phyloP scores from a whole-genome alignment of 106 monocot genomes.

The Cymbidium sinense region DNA sequence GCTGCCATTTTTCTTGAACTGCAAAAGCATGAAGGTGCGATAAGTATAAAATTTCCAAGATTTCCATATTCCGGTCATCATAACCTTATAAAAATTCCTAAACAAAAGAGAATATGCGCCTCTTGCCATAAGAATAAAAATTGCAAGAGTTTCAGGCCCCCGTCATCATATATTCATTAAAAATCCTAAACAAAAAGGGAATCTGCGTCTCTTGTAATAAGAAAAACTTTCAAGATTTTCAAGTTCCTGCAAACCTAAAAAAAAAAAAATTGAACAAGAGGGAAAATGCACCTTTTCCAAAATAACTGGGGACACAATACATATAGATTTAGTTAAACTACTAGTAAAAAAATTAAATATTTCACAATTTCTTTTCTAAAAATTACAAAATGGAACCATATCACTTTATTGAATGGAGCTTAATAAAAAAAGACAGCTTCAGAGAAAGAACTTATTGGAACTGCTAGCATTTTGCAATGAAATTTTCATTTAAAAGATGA shows the following conservation, averaged over 20 bases:
- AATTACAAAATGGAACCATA: not conserved
- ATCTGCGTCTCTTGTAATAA: not conserved
- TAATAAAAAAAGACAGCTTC: not conserved
- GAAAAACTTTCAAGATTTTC: too few relatives aligned
- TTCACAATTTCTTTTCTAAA: not conserved
- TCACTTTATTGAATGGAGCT: not conserved
- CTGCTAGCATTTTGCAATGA: not conserved
- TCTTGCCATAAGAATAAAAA: too few relatives aligned
- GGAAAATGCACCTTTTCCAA: too few relatives aligned
- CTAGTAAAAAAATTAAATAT: not conserved
- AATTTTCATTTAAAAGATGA: not conserved
- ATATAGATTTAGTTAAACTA: too few relatives aligned
- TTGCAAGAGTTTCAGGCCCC: too few relatives aligned
- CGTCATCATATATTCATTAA: not conserved
- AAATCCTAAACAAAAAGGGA: not conserved
- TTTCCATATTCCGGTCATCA: not conserved
- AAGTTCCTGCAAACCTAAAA: too few relatives aligned
- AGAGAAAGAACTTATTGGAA: not conserved
- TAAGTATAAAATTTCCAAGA: not conserved
- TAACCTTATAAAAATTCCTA: not conserved
- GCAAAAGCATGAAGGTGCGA: slow-evolving; percentile 6
- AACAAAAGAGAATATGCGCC: not conserved
- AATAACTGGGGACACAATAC: too few relatives aligned
- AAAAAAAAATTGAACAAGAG: too few relatives aligned
- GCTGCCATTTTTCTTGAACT: slow-evolving; percentile 76